phyloP scores from a whole-genome alignment of 805 yeast genomes.

The Candida endomychidarum region DNA sequence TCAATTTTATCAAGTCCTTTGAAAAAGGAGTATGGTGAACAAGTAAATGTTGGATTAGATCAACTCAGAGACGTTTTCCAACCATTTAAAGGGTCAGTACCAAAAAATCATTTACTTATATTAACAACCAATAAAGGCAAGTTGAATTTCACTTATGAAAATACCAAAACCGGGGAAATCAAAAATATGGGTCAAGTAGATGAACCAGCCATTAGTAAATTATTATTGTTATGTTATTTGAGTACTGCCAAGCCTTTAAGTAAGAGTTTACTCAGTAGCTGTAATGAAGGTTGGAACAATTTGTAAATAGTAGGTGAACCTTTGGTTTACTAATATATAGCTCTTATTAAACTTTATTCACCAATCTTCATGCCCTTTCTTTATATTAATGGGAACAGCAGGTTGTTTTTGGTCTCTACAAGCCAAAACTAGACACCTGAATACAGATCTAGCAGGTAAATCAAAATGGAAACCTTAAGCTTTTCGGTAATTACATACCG shows the following conservation, averaged over 20 bases:
- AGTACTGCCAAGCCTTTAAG: slow-evolving; percentile 68
- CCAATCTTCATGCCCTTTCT: no score
- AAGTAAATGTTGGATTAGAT: slow-evolving; percentile 58
- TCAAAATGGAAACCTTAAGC: no score
- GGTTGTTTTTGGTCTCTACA: no score
- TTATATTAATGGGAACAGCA: no score
- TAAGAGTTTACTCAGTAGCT: slow-evolving; percentile 48
- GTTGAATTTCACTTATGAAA: slow-evolving; percentile 26
- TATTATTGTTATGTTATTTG: slow-evolving; percentile 75
- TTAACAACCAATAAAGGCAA: slow-evolving; percentile 45
- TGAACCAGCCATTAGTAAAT: slow-evolving; percentile 61
- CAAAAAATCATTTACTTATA: slow-evolving; percentile 66
- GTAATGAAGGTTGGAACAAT: slow-evolving; percentile 32
- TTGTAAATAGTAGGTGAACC: slow-evolving; percentile 6
- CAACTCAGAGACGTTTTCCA: slow-evolving; percentile 62
- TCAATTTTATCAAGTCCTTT: slow-evolving; percentile 68
- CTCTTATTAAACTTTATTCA: no score
- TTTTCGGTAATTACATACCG: no score
- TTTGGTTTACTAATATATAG: no score
- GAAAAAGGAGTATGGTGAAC: slow-evolving; percentile 38
- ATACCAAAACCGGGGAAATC: slow-evolving; percentile 24
- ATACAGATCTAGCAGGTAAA: no score
- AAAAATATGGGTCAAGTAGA: slow-evolving; percentile 56
- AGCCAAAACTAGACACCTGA: no score
- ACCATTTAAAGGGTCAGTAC: slow-evolving; percentile 65